Base-by-base conservation (phyloP, 768 basidiomycete species). In the Neoboletus subvelutipes region DNA sequence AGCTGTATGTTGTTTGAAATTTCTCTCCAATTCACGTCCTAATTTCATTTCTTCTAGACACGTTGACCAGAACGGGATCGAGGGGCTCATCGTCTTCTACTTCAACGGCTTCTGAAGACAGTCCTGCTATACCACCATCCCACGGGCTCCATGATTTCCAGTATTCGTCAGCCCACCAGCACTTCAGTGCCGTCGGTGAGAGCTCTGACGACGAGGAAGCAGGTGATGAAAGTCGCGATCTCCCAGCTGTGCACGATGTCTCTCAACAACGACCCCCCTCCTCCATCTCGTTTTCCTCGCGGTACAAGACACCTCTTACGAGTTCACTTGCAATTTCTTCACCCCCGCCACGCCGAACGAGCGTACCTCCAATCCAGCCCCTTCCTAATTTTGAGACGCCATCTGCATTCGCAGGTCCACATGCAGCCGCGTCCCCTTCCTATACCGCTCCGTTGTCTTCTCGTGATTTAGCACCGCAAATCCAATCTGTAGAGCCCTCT, bases 221-320 rank as follows among this genome's bases (percentile, higher is more conserved):
- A n/a, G 79, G 76, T 28, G 80, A 82, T 20, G 80, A 80, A 63
- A 75, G 76, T 10, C 69, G 70, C 39, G 78, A 81, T 50, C 75
- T 82, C 56, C 76, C 71, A 73, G 50, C 60, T 17, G 57, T 69
- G 46, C 70, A 76, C 40, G 78, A 79, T 47, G 64, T 76, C 45
- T 75, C 76, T 54, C 69, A 71, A 31, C 70, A 60, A 20, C 83
- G 91, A 22, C 87, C 92, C 5, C 80, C 81, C 22, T 93, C 91
- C n/a, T 88, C 92, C 18, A 20, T 59, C 18, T 68, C 67, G 33
- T 68, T 86, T 47, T 92, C 92, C 2, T 86, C 88, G 2, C 82
- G 85, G 46, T 92, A 93, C 67, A 89, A 86, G 52, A 92, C 91
- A 31, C 92, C 91, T 8, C 77, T 86, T 66, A 79, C 82, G 15